Evolutionary conservation across 1,284 basidiomycete genomes (phyloP).

Genomic region (Rhodotorula sp.): DNA sequence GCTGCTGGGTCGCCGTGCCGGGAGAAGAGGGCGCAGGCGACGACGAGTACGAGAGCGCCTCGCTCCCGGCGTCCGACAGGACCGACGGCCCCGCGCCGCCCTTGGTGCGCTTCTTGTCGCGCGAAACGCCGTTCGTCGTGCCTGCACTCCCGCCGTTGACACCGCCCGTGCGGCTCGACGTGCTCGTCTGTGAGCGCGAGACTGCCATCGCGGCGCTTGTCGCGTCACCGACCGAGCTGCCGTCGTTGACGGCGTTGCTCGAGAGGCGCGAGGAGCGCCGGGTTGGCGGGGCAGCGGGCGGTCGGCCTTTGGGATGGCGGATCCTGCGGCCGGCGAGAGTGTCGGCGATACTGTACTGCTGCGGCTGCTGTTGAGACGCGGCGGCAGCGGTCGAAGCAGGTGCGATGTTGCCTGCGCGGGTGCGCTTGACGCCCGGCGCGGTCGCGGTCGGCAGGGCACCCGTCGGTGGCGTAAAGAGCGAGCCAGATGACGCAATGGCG

Average conservation of each 20-base stretch:
- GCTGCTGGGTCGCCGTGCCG: constrained; percentile 61
- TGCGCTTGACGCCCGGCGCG: constrained; percentile 38
- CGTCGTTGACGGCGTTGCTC: constrained; percentile 7
- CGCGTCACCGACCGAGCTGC: neutral
- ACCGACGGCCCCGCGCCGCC: constrained; percentile 29
- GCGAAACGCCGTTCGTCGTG: neutral
- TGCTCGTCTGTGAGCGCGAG: constrained; percentile 18
- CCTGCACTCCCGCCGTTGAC: neutral
- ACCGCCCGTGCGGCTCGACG: neutral
- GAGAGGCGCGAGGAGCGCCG: constrained; percentile 34
- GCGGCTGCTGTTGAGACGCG: neutral
- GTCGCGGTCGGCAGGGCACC: constrained; percentile 6
- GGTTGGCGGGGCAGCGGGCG: constrained; percentile 6
- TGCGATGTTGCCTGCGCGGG: constrained; percentile 26
- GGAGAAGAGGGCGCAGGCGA: constrained; percentile 3
- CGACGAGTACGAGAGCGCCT: constrained; percentile 6
- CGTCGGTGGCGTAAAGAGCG: constrained; percentile 34
- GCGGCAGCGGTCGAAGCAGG: constrained; percentile 11
- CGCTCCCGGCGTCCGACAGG: constrained; percentile 28
- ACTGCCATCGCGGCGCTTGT: constrained; percentile 14
- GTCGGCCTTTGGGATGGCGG: constrained; percentile 3
- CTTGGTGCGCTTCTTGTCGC: constrained; percentile 39
- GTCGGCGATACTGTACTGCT: neutral
- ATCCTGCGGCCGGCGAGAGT: neutral
- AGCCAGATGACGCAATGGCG: constrained; percentile 1